Evolutionary conservation across 73 alveolate species (phyloP), one percentile per base, ranked within the genome.

Genomic region (Paramecium octaurelia): DNA sequence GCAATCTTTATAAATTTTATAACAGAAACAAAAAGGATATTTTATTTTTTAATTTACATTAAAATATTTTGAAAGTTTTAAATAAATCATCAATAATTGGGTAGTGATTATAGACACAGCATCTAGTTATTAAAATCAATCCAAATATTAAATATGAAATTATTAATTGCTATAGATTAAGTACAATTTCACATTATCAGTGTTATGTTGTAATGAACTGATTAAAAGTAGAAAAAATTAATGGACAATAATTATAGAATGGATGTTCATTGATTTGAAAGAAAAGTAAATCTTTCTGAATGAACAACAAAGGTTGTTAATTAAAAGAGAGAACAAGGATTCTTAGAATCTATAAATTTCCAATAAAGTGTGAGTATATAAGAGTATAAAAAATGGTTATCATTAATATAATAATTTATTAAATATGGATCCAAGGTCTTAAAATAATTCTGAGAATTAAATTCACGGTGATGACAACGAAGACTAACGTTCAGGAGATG

Each of bases 371-470:
- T 54, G 69, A 54, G 69, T 54, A 54, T 54, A 16, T 54, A 54
- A 54, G 69, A 54, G 34, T 54, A 54, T 31, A 54, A 54, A 54
- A 54, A 54, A 23, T n/a, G 69, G 20, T 54, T 54, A 54, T 50
- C 6, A 36, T 40, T 40, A 54, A 54, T 54, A 54, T 54, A 54
- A 16, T 54, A 54, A 54, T 16, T 54, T 23, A 64, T 64, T 64
- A 9, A 64, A 64, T 64, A 64, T 64, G 84, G 84, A 64, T 64
- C 84, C 84, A 12, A 64, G 46, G 46, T 64, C 84, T 23, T 64
- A 64, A 64, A 64, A 64, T 42, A 64, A 64, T 64, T 64, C 84
- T 31, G 84, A 64, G 31, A 64, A 64, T 64, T 34, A 64, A 64
- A 64, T 64, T 34, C 84, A 64, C 12, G 42, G 84, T 34, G 84